Evolutionary conservation across 1,284 basidiomycete genomes (phyloP), one percentile per base, ranked within the genome.

Genomic region (Entoloma clypeatum): DNA sequence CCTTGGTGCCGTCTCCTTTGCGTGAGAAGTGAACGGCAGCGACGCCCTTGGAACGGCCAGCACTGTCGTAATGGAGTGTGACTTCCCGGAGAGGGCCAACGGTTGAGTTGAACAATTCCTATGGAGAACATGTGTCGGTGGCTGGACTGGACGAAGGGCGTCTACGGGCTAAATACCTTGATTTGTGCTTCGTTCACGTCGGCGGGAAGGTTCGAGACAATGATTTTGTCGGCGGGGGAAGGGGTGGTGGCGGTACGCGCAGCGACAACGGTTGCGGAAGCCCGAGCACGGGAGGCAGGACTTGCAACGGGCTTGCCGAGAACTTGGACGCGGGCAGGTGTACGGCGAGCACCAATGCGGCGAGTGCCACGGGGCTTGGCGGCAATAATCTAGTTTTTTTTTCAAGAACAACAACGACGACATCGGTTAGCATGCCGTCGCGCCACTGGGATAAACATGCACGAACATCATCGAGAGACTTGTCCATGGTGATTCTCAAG

Each of bases 171-270:
- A n/a, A n/a, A 52, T 56, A 96, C 92, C 76, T 87, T 92, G 62
- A 99, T 82, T 66, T 96, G 92, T 16, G 75, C 69, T 64, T 99
- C 95, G 53, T 91, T 94, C 36, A 99, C 95, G 61, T 99, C 95
- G n/a, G 65, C 61, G 21, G 95, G 95, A 43, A 99, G 80, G 63
- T 96, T 96, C 55, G 90, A 93, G 48, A 99, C 91, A 56, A 98
- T 92, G 56, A 98, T 95, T 73, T 98, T 98, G 68, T 87, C 81
- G 2, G 87, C 72, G 18, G 68, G 64, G 40, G 74, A 73, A 26
- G 64, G 50, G 18, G 59, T 51, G 28, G 59, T 49, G 38, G 61
- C 50, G 26, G 64, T 55, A 6, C 11, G 11, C 11, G 39, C 16
- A 24, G 67, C 62, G 17, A 63, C 64, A 22, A 75, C 69, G 7